Percentiles rank a stretch among this genome's conserved stretches.
Conservation (phyloP, 2,329 filamentous ascomycete species). For the Penicillium sp. region DNA sequence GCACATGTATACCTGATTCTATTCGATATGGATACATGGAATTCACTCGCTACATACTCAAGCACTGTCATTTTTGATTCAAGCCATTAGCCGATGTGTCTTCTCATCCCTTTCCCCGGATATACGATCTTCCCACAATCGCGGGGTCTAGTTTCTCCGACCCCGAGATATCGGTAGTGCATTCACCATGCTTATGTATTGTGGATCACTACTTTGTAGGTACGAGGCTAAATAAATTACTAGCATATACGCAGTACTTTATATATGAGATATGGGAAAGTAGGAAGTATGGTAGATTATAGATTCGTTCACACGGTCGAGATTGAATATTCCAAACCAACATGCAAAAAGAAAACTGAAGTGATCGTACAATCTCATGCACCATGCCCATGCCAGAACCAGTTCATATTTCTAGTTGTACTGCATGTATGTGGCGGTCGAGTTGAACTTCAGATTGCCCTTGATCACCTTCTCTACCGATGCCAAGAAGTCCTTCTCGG, state of each 20-base stretch:
- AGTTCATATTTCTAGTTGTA: slow-evolving; percentile 72
- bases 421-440: slow-evolving; percentile 95
- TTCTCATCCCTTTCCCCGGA: slow-evolving; percentile 1
- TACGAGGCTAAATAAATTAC: not conserved
- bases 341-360: slow-evolving; percentile 25
- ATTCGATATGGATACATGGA: not conserved
- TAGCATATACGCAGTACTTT: not conserved
- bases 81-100: not conserved
- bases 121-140: slow-evolving; percentile 4
- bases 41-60: not conserved
- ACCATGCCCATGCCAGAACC: slow-evolving; percentile 27
- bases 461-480: slow-evolving; percentile 99
- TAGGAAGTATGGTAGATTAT: slow-evolving; percentile 19
- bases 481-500: slow-evolving; percentile 97
- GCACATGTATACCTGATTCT: not conserved
- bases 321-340: slow-evolving; percentile 5
- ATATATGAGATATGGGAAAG: not conserved
- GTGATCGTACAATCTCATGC: slow-evolving; percentile 37
- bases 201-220: not conserved
- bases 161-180: not conserved
- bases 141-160: not conserved
- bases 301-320: slow-evolving; percentile 14
- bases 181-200: not conserved
- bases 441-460: slow-evolving; percentile 99
- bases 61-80: not conserved